These are phyloP conservation scores for Termitomyces heimii DNA, from an alignment of 768 basidiomycete genomes.

Conservation along the genomic window DNA sequence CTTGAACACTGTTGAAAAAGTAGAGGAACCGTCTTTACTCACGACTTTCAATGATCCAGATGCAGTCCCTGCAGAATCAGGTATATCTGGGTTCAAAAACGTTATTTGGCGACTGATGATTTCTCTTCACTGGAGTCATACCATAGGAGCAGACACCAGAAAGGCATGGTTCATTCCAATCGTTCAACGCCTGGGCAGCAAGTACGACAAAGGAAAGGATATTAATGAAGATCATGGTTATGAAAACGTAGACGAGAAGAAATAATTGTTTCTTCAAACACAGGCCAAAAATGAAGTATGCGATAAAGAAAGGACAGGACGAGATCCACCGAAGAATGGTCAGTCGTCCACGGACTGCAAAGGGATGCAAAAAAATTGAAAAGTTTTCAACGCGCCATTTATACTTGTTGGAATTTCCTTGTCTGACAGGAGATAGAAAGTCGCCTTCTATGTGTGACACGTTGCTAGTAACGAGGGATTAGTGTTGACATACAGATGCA, in stretches of 20 bases:
- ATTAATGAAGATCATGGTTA: conserved; percentile 3
- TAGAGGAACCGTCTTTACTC: conserved; percentile 5
- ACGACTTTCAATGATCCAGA: conserved; percentile 38
- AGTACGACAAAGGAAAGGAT: conserved; percentile 9
- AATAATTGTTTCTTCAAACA: background rate
- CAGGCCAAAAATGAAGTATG: conserved; percentile 9
- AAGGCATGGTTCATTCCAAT: conserved; percentile 36
- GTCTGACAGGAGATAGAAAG: background rate
- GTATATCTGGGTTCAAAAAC: conserved; percentile 19
- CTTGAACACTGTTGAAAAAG: background rate
- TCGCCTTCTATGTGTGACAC: background rate
- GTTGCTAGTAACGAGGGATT: background rate
- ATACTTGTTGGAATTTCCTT: background rate
- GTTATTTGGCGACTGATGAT: background rate
- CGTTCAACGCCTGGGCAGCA: conserved; percentile 27
- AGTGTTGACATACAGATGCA: background rate
- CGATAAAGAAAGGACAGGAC: conserved; percentile 6
- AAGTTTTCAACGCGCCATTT: background rate
- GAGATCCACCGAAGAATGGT: background rate
- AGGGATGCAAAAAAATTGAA: background rate
- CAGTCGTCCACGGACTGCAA: background rate
- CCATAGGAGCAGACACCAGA: conserved; percentile 35
- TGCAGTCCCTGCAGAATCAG: conserved; percentile 20
- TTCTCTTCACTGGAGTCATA: conserved; percentile 3
- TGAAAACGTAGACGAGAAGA: background rate